A percentile compares a stretch with the other conserved stretches of the same genome.
Evolutionary conservation across 305 asterid species (phyloP).

Genomic region (Fraxinus albicans): DNA sequence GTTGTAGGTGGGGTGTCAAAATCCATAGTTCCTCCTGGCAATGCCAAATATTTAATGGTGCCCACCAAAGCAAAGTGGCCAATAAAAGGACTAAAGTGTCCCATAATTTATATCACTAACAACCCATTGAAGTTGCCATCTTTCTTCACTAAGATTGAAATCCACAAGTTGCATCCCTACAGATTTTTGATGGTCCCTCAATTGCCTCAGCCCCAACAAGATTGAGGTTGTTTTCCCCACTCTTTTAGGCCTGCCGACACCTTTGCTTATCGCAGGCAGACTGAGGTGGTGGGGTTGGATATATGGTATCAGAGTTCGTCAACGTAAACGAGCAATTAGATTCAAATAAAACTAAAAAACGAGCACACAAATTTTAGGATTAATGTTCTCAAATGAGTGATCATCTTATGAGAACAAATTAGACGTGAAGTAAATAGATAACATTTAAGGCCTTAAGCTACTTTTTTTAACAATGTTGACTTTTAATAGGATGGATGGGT

Average conservation of each 20-base stretch:
- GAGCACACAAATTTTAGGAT: neutral
- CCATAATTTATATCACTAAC: conserved; percentile 5
- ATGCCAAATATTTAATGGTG: conserved; percentile 17
- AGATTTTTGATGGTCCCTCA: conserved; percentile 38
- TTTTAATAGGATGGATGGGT: neutral
- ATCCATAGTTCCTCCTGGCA: conserved; percentile 21
- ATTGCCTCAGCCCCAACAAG: conserved; percentile 9
- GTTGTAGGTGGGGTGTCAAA: conserved; percentile 36
- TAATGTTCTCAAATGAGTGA: neutral
- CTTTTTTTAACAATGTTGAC: too few species aligned
- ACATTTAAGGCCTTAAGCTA: neutral
- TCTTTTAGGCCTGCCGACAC: conserved; percentile 45
- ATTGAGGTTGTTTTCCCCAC: conserved; percentile 10
- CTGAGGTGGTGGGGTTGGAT: neutral
- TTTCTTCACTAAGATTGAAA: neutral
- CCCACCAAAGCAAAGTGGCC: conserved; percentile 21
- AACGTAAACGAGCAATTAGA: neutral
- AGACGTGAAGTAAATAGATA: neutral
- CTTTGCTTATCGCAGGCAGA: neutral
- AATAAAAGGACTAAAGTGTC: conserved; percentile 19
- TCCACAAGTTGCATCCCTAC: conserved; percentile 29
- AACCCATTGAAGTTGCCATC: neutral
- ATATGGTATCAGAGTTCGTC: neutral
- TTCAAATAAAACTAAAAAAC: neutral
- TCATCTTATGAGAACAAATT: neutral